These are phyloP conservation scores for Luzula sylvatica DNA, from an alignment of 176 grass and related monocot species.

Conservation along the genomic window DNA sequence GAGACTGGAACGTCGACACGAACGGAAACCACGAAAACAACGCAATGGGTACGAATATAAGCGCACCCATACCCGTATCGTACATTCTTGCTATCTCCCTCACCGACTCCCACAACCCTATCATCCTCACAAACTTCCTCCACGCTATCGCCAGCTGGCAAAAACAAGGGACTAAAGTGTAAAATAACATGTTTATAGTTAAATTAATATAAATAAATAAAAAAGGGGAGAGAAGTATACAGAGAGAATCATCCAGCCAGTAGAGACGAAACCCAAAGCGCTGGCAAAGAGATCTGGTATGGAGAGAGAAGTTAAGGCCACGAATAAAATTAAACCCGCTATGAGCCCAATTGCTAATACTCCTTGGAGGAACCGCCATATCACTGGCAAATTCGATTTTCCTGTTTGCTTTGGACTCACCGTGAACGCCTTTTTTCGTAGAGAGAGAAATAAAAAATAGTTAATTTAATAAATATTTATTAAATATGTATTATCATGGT, in stretches of 20 bases:
- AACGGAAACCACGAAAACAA: constrained; percentile 97
- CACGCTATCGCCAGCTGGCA: constrained; percentile 63
- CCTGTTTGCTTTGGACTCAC: constrained; percentile 49
- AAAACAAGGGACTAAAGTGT: background rate
- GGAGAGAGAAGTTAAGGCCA: constrained; percentile 47
- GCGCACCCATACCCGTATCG: constrained; percentile 70
- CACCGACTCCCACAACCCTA: constrained; percentile 60
- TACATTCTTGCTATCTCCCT: constrained; percentile 88
- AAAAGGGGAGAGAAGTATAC: constrained; percentile 34
- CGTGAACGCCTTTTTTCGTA: constrained; percentile 53
- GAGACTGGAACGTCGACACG: constrained; percentile 88
- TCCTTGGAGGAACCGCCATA: constrained; percentile 79
- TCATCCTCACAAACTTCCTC: constrained; percentile 22
- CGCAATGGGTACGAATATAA: constrained; percentile 79
- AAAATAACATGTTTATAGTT: background rate
- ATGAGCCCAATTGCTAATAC: constrained; percentile 56
- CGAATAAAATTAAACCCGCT: constrained; percentile 48
- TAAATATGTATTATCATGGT: background rate
- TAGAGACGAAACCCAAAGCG: constrained; percentile 76
- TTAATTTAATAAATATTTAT: background rate
- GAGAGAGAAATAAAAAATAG: constrained; percentile 11
- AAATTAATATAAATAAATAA: background rate
- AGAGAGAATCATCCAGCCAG: constrained; percentile 70
- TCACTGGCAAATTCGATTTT: constrained; percentile 35
- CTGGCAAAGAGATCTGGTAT: constrained; percentile 89